Conservation (phyloP, 805 yeast genomes). For the Debaryomyces maramus region DNA sequence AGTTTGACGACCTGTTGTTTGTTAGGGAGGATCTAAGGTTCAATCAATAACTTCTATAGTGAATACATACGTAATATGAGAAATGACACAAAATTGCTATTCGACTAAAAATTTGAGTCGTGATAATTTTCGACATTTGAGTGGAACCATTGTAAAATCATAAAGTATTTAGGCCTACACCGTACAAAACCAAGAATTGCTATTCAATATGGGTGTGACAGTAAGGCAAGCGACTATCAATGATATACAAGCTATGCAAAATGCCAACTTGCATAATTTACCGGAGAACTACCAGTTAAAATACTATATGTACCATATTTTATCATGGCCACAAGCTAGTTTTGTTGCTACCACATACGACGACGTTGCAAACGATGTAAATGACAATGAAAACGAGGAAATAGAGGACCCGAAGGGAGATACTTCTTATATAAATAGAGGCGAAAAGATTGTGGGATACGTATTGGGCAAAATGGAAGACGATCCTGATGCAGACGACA, state of each 20-base stretch:
- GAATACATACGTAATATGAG: neutral
- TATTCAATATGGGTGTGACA: constrained; percentile 72
- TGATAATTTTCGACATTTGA: neutral
- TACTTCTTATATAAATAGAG: constrained; percentile 61
- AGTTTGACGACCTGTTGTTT: constrained; percentile 60
- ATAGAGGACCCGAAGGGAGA: constrained; percentile 50
- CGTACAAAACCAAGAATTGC: too few species aligned
- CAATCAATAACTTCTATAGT: constrained; percentile 12
- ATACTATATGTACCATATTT: constrained; percentile 88
- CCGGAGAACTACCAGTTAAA: constrained; percentile 94
- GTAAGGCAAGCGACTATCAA: constrained; percentile 83
- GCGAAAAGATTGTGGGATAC: constrained; percentile 91
- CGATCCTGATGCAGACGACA: constrained; percentile 74
- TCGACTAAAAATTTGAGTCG: constrained; percentile 1
- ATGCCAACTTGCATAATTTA: constrained; percentile 84
- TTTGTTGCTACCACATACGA: constrained; percentile 88
- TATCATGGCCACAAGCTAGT: constrained; percentile 97
- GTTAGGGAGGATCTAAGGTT: constrained; percentile 53
- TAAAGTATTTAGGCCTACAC: too few species aligned
- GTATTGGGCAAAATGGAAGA: constrained; percentile 97
- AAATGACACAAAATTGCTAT: constrained; percentile 1
- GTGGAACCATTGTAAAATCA: neutral
- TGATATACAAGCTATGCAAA: constrained; percentile 94
- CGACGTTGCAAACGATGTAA: constrained; percentile 23
- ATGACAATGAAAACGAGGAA: constrained; percentile 29